Conservation (phyloP, 306 rosid genomes). For the Gynostemma pentaphyllum region DNA sequence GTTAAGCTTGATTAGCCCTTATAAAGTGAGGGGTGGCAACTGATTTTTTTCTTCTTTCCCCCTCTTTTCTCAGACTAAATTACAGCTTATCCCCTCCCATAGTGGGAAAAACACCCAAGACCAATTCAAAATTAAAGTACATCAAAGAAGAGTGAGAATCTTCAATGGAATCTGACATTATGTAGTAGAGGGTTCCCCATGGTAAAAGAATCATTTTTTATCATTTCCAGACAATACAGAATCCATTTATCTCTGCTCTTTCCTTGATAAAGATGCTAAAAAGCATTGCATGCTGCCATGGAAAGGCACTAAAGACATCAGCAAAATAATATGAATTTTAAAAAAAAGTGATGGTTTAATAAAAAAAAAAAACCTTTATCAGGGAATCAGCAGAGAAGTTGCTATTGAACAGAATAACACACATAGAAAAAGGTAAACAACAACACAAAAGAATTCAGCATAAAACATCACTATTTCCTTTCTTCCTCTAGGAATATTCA, state of each 20-base stretch:
- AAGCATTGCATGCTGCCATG: conserved; percentile 5
- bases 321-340: background rate
- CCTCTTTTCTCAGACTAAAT: background rate
- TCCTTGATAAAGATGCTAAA: background rate
- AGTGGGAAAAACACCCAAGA: background rate
- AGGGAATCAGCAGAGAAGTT: background rate
- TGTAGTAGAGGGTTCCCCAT: conserved; percentile 2
- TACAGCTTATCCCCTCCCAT: background rate
- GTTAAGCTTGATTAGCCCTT: background rate
- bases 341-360: background rate
- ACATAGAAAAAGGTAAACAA: background rate
- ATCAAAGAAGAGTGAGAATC: background rate
- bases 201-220: background rate
- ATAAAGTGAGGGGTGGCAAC: background rate
- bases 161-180: conserved; percentile 5
- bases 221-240: conserved; percentile 1
- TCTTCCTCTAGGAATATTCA: background rate
- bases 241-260: background rate
- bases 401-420: background rate
- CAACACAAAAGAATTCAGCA: background rate
- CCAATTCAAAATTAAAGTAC: background rate
- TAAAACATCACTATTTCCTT: background rate
- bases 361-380: background rate
- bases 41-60: no score
- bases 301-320: background rate